Conservation (phyloP, 2,329 filamentous ascomycete genomes). For the Claviceps arundinis region DNA sequence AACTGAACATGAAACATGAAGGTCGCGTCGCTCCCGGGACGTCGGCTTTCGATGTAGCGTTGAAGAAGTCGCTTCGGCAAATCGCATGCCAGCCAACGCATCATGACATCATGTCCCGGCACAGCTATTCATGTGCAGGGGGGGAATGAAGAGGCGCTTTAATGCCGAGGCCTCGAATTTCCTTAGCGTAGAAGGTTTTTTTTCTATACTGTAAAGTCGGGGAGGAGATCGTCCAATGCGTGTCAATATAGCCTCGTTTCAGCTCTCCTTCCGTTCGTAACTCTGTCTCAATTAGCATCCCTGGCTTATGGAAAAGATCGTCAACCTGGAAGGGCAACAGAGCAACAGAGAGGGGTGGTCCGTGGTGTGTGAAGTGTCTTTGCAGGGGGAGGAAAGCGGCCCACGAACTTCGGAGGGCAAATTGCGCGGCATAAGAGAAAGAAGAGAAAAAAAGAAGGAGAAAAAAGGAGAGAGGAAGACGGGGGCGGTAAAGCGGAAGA, state of each 20-base stretch:
- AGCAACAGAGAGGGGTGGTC: neutral
- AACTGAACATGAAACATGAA: neutral
- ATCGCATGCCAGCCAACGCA: too few relatives aligned
- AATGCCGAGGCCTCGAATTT: neutral
- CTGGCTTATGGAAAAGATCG: neutral
- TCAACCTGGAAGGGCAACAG: neutral
- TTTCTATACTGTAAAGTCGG: neutral
- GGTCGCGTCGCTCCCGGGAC: neutral
- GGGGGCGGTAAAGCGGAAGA: neutral
- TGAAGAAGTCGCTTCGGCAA: too few relatives aligned
- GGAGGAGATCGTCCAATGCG: neutral
- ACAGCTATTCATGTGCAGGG: neutral
- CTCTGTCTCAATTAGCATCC: conserved; percentile 7
- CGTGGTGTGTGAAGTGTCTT: neutral
- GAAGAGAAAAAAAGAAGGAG: neutral
- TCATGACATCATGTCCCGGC: neutral
- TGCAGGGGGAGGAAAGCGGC: neutral
- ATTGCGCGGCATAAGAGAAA: neutral
- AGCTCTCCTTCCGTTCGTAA: conserved; percentile 3
- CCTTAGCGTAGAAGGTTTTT: neutral
- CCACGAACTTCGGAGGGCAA: neutral
- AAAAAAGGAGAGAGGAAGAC: neutral
- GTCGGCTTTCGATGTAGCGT: neutral
- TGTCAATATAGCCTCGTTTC: neutral
- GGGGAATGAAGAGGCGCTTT: neutral